These are phyloP conservation scores for Grosmannia serpens DNA, from an alignment of 2,329 filamentous ascomycete genomes.

Conservation along the genomic window DNA sequence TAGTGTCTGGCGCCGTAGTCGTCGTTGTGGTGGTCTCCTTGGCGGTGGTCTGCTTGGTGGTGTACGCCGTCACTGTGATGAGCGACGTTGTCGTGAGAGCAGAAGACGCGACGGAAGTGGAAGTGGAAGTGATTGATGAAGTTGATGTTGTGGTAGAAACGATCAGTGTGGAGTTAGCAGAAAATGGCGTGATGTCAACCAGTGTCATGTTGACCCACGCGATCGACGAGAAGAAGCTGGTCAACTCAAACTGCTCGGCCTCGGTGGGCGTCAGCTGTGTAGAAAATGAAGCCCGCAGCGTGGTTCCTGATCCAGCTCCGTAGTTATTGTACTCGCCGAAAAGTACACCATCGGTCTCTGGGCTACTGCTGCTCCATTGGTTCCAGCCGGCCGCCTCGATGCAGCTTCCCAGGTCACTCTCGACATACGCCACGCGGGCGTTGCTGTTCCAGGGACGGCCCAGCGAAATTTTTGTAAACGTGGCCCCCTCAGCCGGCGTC, in stretches of 20 bases:
- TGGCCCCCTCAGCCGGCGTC: slow-evolving; percentile 18
- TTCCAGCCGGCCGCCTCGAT: slow-evolving; percentile 35
- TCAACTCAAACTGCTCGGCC: slow-evolving; percentile 26
- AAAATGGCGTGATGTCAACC: slow-evolving; percentile 25
- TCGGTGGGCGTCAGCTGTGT: slow-evolving; percentile 2
- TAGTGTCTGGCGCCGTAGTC: neutral
- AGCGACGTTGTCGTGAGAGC: neutral
- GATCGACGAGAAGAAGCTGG: slow-evolving; percentile 26
- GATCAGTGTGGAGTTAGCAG: neutral
- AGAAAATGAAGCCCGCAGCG: slow-evolving; percentile 31
- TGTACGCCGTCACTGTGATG: neutral
- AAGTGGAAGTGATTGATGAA: neutral
- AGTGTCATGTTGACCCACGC: slow-evolving; percentile 30
- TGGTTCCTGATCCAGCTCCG: slow-evolving; percentile 35
- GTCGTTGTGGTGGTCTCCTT: neutral
- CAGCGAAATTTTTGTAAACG: slow-evolving; percentile 30
- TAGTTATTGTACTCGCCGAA: slow-evolving; percentile 35
- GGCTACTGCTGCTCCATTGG: slow-evolving; percentile 21
- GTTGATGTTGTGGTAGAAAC: neutral
- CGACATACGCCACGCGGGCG: slow-evolving; percentile 34
- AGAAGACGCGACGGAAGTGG: neutral
- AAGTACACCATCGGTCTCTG: slow-evolving; percentile 20
- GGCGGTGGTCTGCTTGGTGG: neutral
- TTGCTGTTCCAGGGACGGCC: slow-evolving; percentile 36
- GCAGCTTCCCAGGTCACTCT: slow-evolving; percentile 1